Evolutionary conservation across 2,329 filamentous ascomycete species (phyloP).

Genomic region (Tothia fuscella): DNA sequence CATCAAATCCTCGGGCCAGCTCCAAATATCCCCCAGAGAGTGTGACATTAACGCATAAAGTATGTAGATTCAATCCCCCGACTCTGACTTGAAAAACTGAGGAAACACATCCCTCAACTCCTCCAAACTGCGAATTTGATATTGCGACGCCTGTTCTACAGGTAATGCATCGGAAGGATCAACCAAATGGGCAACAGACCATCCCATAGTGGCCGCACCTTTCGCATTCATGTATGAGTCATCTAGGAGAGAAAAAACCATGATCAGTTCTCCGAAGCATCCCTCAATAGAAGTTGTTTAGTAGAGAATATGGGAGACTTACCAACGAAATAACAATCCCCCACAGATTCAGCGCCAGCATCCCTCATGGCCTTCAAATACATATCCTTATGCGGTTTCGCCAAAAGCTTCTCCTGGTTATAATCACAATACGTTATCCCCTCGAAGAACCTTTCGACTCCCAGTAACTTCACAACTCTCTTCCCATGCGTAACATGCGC

Average conservation of each 20-base stretch:
- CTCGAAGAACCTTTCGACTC: slow-evolving; percentile 80
- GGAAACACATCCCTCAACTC: slow-evolving; percentile 70
- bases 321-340: slow-evolving; percentile 90
- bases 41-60: too few species aligned
- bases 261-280: not conserved
- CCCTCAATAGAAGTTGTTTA: too few species aligned
- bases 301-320: too few species aligned
- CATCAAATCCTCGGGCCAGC: too few species aligned
- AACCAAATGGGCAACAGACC: slow-evolving; percentile 76
- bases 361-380: slow-evolving; percentile 82
- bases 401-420: slow-evolving; percentile 63
- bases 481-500: slow-evolving; percentile 83
- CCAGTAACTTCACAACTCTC: slow-evolving; percentile 68
- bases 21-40: too few species aligned
- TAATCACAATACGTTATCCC: slow-evolving; percentile 96
- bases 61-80: too few species aligned
- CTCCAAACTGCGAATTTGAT: slow-evolving; percentile 63
- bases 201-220: slow-evolving; percentile 66
- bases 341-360: slow-evolving; percentile 53
- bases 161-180: slow-evolving; percentile 61
- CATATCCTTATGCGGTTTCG: slow-evolving; percentile 77
- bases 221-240: slow-evolving; percentile 77
- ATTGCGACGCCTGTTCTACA: slow-evolving; percentile 51
- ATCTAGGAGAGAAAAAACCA: slow-evolving; percentile 41
- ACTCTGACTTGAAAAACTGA: slow-evolving; percentile 80